Evolutionary conservation across 1,284 basidiomycete species (phyloP).

Genomic region (Apiotrichum laibachii): DNA sequence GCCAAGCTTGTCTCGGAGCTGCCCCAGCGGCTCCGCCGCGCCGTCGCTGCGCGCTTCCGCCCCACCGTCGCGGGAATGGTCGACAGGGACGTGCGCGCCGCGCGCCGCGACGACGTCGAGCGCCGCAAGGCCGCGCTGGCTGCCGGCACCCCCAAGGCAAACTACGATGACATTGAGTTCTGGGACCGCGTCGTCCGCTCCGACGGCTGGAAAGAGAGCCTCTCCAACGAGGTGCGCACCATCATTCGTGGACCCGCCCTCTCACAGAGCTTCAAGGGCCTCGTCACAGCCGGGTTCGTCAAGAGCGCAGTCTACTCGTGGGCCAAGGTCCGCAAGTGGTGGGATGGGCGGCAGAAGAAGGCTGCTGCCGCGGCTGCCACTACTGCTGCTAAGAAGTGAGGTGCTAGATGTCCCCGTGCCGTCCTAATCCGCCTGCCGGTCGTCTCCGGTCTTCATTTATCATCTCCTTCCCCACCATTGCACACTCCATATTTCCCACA

Average conservation of each 20-base stretch:
- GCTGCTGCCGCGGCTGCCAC: not conserved
- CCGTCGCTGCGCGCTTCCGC: conserved; percentile 25
- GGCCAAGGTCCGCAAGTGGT: conserved; percentile 81
- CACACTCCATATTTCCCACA: not conserved
- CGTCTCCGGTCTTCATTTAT: too few relatives aligned
- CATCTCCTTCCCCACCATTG: not conserved
- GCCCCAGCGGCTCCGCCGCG: conserved; percentile 59
- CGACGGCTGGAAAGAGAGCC: conserved; percentile 57
- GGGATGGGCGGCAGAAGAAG: conserved; percentile 50
- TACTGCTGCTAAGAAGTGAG: not conserved
- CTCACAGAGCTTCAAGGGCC: conserved; percentile 78
- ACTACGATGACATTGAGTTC: conserved; percentile 64
- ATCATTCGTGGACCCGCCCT: conserved; percentile 82
- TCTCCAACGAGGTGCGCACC: conserved; percentile 64
- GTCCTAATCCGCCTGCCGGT: too few relatives aligned
- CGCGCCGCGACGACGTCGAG: conserved; percentile 4
- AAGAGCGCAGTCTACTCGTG: conserved; percentile 74
- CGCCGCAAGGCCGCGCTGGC: not conserved
- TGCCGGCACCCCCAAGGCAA: not conserved
- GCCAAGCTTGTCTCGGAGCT: conserved; percentile 71
- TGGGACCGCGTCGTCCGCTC: conserved; percentile 71
- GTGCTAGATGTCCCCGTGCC: not conserved
- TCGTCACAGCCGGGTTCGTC: conserved; percentile 73
- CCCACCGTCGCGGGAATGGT: conserved; percentile 25
- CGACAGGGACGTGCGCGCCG: conserved; percentile 10